Conservation (phyloP, 1,284 basidiomycete species). For the Malassezia globosa region DNA sequence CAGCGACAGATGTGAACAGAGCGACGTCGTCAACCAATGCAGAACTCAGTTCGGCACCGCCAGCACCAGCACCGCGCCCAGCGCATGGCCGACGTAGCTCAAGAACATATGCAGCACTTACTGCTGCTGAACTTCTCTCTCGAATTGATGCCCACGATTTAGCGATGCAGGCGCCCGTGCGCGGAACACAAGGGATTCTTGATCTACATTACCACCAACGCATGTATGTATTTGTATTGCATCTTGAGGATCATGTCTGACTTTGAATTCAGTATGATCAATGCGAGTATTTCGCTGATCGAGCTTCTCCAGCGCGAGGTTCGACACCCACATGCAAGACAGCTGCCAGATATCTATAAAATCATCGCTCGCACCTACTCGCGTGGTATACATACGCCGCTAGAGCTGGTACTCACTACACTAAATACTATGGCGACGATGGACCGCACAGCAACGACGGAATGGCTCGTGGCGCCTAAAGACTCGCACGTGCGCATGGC, state of each 20-base stretch:
- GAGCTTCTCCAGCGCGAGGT: constrained; percentile 5
- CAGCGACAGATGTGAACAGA: no score
- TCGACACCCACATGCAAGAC: constrained; percentile 2
- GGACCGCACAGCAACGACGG: not conserved
- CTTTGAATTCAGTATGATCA: no score
- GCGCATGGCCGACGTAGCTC: not conserved
- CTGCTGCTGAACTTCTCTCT: not conserved
- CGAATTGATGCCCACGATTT: not conserved
- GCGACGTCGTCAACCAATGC: no score
- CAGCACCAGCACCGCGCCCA: not conserved
- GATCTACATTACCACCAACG: not conserved
- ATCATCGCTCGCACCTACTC: not conserved
- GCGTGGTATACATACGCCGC: not conserved
- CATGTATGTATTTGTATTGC: no score
- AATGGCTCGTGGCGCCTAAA: not conserved
- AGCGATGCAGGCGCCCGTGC: not conserved
- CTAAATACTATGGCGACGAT: not conserved
- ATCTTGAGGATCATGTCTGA: no score
- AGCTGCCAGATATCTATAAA: constrained; percentile 14
- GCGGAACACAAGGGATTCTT: not conserved
- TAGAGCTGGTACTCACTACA: not conserved
- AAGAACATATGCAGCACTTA: not conserved
- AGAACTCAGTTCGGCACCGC: no score
- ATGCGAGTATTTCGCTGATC: not conserved
- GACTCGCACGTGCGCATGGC: not conserved